Percentiles rank a stretch among this genome's conserved stretches.
phyloP scores from a whole-genome alignment of 352 stramenopile genomes.

The Globisporangium emineosum region DNA sequence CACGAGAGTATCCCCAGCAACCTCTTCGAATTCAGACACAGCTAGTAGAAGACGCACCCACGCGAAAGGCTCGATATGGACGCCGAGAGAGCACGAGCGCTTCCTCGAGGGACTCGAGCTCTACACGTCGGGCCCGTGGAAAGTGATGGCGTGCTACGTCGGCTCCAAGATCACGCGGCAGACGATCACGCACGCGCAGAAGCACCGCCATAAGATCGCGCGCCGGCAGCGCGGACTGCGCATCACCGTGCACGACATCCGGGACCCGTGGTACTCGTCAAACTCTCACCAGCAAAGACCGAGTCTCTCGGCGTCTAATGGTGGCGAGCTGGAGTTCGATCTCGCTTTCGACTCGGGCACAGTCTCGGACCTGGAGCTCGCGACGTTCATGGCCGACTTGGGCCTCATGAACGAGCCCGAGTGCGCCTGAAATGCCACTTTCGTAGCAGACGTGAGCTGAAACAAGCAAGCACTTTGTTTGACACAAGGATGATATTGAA shows the following conservation, averaged over 20 bases:
- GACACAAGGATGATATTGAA: neutral
- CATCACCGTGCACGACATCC: slow-evolving; percentile 1
- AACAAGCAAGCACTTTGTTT: no score
- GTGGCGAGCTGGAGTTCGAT: neutral
- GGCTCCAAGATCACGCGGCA: slow-evolving; percentile 89
- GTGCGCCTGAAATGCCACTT: no score
- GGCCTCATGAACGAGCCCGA: neutral
- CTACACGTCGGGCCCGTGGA: slow-evolving; percentile 35
- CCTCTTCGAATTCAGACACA: neutral
- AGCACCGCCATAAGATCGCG: slow-evolving; percentile 79
- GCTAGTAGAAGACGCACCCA: neutral
- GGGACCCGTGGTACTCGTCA: neutral
- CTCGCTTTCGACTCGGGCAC: neutral
- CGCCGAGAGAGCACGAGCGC: slow-evolving; percentile 27
- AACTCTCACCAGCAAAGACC: no score
- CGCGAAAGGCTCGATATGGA: neutral
- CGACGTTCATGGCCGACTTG: neutral
- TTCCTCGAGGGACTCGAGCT: slow-evolving; percentile 37
- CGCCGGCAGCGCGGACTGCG: neutral
- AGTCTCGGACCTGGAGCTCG: slow-evolving; percentile 3
- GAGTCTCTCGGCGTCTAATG: no score
- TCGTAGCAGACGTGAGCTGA: no score
- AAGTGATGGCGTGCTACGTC: slow-evolving; percentile 14
- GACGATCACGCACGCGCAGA: slow-evolving; percentile 88
- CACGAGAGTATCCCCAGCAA: neutral